Conservation (phyloP, 192 early-diverging fungal genomes). For the Entophlyctis luteolus region DNA sequence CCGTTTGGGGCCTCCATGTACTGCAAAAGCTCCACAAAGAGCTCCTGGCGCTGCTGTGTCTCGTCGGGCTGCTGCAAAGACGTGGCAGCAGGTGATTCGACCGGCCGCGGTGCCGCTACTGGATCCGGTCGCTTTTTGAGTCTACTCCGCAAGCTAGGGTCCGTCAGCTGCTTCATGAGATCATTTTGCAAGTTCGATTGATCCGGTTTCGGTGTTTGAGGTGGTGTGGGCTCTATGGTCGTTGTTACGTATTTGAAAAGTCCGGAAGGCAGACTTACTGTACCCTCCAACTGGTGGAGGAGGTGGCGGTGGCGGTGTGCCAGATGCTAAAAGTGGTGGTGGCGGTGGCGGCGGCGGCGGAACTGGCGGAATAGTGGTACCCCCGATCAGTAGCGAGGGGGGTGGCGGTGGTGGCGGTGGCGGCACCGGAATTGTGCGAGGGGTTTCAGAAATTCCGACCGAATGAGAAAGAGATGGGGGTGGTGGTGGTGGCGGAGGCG, state of each 20-base stretch:
- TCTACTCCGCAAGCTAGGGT: constrained; percentile 39
- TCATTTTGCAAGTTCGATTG: constrained; percentile 23
- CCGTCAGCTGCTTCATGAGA: constrained; percentile 35
- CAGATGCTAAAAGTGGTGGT: constrained; percentile 39
- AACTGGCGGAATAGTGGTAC: constrained; percentile 33
- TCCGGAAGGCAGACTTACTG: too few species aligned
- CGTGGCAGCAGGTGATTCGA: neutral
- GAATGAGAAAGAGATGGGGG: constrained; percentile 21
- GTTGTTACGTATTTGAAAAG: too few species aligned
- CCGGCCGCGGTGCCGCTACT: neutral
- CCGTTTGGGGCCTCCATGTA: constrained; percentile 60
- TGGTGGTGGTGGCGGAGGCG: constrained; percentile 28
- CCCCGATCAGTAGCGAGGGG: neutral
- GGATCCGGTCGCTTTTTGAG: constrained; percentile 29
- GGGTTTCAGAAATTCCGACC: constrained; percentile 24
- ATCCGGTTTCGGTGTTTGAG: neutral
- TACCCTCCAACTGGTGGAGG: constrained; percentile 12
- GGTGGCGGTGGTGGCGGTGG: constrained; percentile 22
- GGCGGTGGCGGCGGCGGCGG: neutral
- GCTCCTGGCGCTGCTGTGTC: constrained; percentile 34
- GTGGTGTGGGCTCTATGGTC: neutral
- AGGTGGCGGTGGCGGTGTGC: constrained; percentile 23
- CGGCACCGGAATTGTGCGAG: neutral
- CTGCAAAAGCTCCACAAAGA: constrained; percentile 52
- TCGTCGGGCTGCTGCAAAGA: constrained; percentile 12